Base-by-base conservation (phyloP, 345 rosid species). In the sweet orange (Citrus sinensis) region DNA sequence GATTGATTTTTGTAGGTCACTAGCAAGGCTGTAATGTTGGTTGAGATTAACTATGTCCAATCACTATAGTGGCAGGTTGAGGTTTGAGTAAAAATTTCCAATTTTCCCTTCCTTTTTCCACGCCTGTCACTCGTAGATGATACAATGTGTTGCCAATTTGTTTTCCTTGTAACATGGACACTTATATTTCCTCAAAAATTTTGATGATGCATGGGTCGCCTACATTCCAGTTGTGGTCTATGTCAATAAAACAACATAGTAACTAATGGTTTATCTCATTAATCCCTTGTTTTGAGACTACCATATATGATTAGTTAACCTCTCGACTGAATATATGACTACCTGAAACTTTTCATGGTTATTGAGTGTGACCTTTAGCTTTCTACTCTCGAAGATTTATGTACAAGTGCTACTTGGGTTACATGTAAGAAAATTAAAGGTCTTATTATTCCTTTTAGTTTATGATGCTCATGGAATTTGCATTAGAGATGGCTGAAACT, bases 11-110 rank as follows among this genome's bases (percentile, higher is more conserved):
- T 83, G 80, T 87, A 96, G 97, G 97, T 96, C 70, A 96, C 98
- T 2, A 95, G 98, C 80, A 96, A 96, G 90, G 98, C 99, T 67
- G 97, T 94, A 74, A 96, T 96, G 99, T 91, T 96, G 42, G 98
- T 94, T 81, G 99, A 96, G 85, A 96, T 96, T 70, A 96, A 96
- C 89, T 96, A 94, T 63, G 98, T 94, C n/a, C 97, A 96, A 70
- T 96, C 99, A 25, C 85, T 96, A 37, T 97, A 94, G 83, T 90
- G 98, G 64, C 98, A 96, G 82, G 99, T 96, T 80, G 97, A 96
- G 99, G 99, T 94, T 87, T 60, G 76, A 76, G 46, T 5, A 77
- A 27, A 77, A 19, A 78, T 29, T 65, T 67, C 24, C 3, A 32
- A 77, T 27, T 60, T 67, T 65, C 40, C 1, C 69, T 70, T 62